These are phyloP conservation scores for Curvularia hawaiiensis DNA, from an alignment of 2,329 filamentous ascomycete species.

Conservation along the genomic window DNA sequence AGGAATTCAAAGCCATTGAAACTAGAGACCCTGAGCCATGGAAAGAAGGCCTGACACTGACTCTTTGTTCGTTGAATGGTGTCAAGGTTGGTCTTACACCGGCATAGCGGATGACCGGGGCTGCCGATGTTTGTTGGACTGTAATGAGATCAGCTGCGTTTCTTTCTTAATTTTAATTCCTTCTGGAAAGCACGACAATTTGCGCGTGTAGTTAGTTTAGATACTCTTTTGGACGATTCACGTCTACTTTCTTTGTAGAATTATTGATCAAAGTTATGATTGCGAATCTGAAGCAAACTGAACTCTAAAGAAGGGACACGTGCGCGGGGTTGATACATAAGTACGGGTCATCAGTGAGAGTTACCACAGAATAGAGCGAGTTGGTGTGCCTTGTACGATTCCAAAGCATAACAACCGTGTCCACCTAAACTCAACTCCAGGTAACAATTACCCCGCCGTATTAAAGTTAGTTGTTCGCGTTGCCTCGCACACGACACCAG, in stretches of 20 bases:
- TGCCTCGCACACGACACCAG: background rate
- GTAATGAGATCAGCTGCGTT: background rate
- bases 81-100: conserved; percentile 37
- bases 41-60: conserved; percentile 40
- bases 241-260: background rate
- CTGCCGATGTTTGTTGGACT: background rate
- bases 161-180: background rate
- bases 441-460: too few relatives aligned
- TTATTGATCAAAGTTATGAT: background rate
- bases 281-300: background rate
- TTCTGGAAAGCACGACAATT: background rate
- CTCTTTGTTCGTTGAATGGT: conserved; percentile 35
- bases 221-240: background rate
- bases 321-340: background rate
- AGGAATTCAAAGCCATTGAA: conserved; percentile 40
- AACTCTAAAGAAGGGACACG: background rate
- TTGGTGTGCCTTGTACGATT: background rate
- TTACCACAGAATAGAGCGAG: background rate
- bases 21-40: conserved; percentile 37
- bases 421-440: background rate
- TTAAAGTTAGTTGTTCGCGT: background rate
- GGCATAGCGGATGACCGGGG: conserved; percentile 19
- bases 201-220: background rate
- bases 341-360: background rate
- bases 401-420: background rate